Evolutionary conservation across 768 basidiomycete species (phyloP), one percentile per base, ranked within the genome.

Genomic region (Ramaria sp.): DNA sequence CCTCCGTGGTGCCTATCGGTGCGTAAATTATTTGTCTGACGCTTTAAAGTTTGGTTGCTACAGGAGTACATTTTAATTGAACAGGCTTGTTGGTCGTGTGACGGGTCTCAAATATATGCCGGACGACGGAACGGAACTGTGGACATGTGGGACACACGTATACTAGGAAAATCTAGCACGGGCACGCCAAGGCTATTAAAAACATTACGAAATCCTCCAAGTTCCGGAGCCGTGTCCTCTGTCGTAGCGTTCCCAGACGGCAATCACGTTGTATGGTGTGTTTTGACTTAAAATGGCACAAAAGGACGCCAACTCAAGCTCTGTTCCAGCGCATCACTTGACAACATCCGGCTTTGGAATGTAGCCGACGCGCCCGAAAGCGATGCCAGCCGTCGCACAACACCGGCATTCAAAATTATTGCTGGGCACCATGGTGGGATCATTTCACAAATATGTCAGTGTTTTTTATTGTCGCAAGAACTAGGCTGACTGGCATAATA

Each of bases 1-100:
- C 91, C 91, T 31, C 91, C 91, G 11, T 97, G 93, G 92, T 96
- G 92, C 70, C 79, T 95, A 64, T 93, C 93, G 60, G 95, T 97
- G 69, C 65, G 82, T 69, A 9, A 24, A 22, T 34, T 59, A 51
- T 30, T 33, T 38, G 22, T 41, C 30, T 37, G 9, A 7, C 6
- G 31, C 58, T 50, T 51, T 58, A 37, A 52, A 59, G 48, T 13
- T 24, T 37, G 15, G 48, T n/a, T 27, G 48, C 42, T 43, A 43
- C 42, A 43, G n/a, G 27, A 30, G 15, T 19, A 1, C 15, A 46
- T 20, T 46, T 43, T 27, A 47, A 24, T n/a, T n/a, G 4, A 20
- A 7, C 56, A 98, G 94, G 93, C 94, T 15, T 93, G 88, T 68
- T 98, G 95, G 93, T 92, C 91, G 5, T 78, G 83, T 2, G 83